These are phyloP conservation scores for Boletus mariae DNA, from an alignment of 1,284 basidiomycete genomes.

Conservation along the genomic window DNA sequence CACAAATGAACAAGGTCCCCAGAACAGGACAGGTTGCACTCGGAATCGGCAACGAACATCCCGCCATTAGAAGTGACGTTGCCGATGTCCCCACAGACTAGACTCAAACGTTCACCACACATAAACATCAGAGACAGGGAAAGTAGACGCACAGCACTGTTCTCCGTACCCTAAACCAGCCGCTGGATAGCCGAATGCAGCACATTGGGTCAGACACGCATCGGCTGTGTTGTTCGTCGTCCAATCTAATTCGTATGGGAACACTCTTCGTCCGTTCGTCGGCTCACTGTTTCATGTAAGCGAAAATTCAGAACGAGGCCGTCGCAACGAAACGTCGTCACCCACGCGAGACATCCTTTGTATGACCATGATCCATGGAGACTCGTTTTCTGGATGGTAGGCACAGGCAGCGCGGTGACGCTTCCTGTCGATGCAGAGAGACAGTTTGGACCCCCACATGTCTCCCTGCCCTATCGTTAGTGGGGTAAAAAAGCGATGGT, in stretches of 20 bases:
- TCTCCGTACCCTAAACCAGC: conserved; percentile 58
- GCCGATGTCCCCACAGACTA: conserved; percentile 64
- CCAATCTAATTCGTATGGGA: conserved; percentile 59
- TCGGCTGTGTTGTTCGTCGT: conserved; percentile 58
- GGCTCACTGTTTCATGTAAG: conserved; percentile 31
- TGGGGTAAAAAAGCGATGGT: background rate
- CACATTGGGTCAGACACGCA: conserved; percentile 61
- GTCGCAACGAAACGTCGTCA: background rate
- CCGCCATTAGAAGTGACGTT: conserved; percentile 48
- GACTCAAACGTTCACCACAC: conserved; percentile 1
- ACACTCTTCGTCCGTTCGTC: conserved; percentile 37
- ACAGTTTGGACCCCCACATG: conserved; percentile 68
- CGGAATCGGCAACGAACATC: conserved; percentile 41
- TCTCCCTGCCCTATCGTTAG: conserved; percentile 41
- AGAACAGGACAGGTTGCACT: conserved; percentile 59
- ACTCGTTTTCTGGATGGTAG: conserved; percentile 47
- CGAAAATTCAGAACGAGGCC: background rate
- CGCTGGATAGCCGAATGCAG: conserved; percentile 61
- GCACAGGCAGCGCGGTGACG: conserved; percentile 56
- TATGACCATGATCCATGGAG: conserved; percentile 64
- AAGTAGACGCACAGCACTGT: conserved; percentile 54
- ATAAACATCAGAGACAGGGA: background rate
- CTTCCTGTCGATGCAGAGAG: conserved; percentile 53
- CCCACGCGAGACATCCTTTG: conserved; percentile 62
- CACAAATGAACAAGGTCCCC: conserved; percentile 66